phyloP scores from a whole-genome alignment of 371 early-diverging fungal species.

The Mucor lusitanicus region DNA sequence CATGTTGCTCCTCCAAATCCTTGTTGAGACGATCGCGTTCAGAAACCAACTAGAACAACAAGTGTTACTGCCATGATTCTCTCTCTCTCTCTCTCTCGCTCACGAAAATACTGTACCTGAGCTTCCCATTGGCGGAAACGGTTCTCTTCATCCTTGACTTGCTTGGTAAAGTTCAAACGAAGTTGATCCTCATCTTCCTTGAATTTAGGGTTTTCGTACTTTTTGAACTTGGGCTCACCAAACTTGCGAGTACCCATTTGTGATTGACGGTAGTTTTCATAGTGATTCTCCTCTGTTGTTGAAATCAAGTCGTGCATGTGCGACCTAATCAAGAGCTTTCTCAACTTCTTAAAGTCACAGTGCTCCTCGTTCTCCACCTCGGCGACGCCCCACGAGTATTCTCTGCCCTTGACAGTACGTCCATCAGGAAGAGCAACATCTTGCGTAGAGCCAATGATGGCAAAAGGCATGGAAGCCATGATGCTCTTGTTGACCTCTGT shows the following conservation, averaged over 20 bases:
- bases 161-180: conserved; percentile 91
- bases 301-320: conserved; percentile 93
- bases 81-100: too few relatives aligned
- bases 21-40: conserved; percentile 97
- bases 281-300: conserved; percentile 88
- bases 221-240: conserved; percentile 78
- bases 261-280: conserved; percentile 81
- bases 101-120: conserved; percentile 41
- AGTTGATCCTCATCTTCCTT: conserved; percentile 94
- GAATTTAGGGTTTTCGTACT: conserved; percentile 85
- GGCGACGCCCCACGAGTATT: conserved; percentile 94
- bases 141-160: conserved; percentile 91
- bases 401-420: conserved; percentile 78
- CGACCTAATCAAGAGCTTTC: conserved; percentile 86
- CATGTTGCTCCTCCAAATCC: conserved; percentile 95
- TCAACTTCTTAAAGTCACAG: conserved; percentile 92
- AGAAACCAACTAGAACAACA: conserved; percentile 68
- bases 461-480: conserved; percentile 91
- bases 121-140: conserved; percentile 97
- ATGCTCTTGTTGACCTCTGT: conserved; percentile 79
- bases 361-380: conserved; percentile 90
- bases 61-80: background rate
- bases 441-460: conserved; percentile 88
- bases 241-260: conserved; percentile 84
- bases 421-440: conserved; percentile 79